A percentile compares a stretch with the other conserved stretches of the same genome.
phyloP scores from a whole-genome alignment of 495 filamentous ascomycete species.

The Penicillium coffeae region DNA sequence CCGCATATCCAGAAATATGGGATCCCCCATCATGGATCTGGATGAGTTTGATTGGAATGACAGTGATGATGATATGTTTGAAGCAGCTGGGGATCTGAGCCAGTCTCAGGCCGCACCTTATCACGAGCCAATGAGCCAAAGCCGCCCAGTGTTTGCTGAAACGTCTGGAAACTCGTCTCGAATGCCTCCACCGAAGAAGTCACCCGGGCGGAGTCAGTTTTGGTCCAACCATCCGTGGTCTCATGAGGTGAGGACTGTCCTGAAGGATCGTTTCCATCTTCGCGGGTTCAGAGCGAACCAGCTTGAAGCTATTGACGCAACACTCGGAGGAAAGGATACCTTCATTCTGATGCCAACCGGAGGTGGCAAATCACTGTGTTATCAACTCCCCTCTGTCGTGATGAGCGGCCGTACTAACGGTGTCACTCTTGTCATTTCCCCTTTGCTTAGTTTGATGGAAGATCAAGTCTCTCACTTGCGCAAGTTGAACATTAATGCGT shows the following conservation, averaged over 20 bases:
- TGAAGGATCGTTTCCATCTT: conserved; percentile 78
- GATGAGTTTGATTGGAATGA: conserved; percentile 63
- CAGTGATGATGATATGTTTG: conserved; percentile 69
- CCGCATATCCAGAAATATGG: conserved; percentile 47
- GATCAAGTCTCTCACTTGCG: conserved; percentile 85
- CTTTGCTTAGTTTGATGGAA: conserved; percentile 90
- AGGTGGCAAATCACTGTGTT: conserved; percentile 94
- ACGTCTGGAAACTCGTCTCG: conserved; percentile 49
- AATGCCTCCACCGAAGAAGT: conserved; percentile 29
- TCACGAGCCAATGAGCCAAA: conserved; percentile 21
- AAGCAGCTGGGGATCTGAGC: conserved; percentile 56
- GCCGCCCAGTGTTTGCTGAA: conserved; percentile 50
- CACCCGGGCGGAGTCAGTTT: conserved; percentile 32
- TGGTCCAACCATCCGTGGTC: conserved; percentile 68
- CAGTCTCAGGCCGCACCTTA: conserved; percentile 30
- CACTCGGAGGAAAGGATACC: conserved; percentile 76
- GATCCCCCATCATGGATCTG: conserved; percentile 32
- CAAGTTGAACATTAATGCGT: conserved; percentile 71
- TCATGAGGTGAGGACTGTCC: conserved; percentile 68
- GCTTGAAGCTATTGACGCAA: conserved; percentile 92
- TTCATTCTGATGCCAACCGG: conserved; percentile 98
- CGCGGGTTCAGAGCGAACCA: conserved; percentile 86
- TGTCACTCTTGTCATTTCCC: conserved; percentile 91
- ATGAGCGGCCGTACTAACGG: conserved; percentile 74
- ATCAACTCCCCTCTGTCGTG: conserved; percentile 89